phyloP scores from a whole-genome alignment of 176 grass and related monocot species.

The Secale cereale region DNA sequence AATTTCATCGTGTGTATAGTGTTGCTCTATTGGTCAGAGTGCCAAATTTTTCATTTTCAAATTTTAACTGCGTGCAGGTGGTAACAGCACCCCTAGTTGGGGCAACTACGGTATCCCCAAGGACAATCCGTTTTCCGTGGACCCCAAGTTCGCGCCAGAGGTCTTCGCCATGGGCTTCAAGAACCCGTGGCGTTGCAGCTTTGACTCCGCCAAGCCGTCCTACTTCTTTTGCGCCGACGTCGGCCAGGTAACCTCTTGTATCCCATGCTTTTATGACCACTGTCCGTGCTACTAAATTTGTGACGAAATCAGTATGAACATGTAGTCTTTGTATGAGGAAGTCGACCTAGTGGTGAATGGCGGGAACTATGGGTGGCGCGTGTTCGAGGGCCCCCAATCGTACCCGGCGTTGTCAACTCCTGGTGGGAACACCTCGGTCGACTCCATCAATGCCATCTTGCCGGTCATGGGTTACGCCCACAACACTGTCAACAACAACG shows the following conservation, averaged over 20 bases:
- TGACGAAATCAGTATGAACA: not conserved
- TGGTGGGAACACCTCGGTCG: conserved; percentile 67
- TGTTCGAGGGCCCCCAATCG: conserved; percentile 40
- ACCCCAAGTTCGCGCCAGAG: conserved; percentile 54
- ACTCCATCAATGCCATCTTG: conserved; percentile 58
- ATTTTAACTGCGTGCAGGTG: conserved; percentile 6
- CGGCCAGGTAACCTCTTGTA: conserved; percentile 39
- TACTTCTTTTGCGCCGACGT: conserved; percentile 74
- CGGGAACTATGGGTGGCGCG: conserved; percentile 90
- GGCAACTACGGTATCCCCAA: conserved; percentile 81
- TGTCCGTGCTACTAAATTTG: not conserved
- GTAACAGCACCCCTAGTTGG: conserved; percentile 47
- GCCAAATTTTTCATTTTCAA: not conserved
- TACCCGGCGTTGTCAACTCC: conserved; percentile 39
- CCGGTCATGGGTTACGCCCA: conserved; percentile 72
- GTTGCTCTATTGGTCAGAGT: not conserved
- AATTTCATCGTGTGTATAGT: too few relatives aligned
- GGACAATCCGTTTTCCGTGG: conserved; percentile 61
- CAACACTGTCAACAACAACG: conserved; percentile 47
- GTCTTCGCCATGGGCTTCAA: conserved; percentile 70
- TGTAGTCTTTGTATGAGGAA: conserved; percentile 56
- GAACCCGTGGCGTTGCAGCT: conserved; percentile 88
- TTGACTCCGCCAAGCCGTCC: conserved; percentile 61
- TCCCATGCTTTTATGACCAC: not conserved
- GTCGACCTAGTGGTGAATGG: conserved; percentile 66